These are phyloP conservation scores for Magnaporthiopsis incrustans DNA, from an alignment of 2,329 filamentous ascomycete genomes.

Conservation along the genomic window DNA sequence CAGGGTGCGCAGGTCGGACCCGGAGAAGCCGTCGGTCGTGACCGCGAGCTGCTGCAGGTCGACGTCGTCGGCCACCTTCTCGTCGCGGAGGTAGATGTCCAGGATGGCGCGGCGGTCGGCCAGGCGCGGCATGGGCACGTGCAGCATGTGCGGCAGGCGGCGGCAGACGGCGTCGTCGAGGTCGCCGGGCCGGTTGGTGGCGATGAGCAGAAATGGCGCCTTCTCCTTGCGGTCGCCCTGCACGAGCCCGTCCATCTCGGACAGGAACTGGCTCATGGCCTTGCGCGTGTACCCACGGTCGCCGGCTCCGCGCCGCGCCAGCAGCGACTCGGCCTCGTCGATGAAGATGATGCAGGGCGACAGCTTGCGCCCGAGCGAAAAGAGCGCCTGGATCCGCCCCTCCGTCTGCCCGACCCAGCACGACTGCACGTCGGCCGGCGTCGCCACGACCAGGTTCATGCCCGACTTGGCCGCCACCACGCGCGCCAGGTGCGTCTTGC, in stretches of 20 bases:
- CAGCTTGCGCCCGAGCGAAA: constrained; percentile 73
- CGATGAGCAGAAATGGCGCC: constrained; percentile 90
- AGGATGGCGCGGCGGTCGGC: constrained; percentile 88
- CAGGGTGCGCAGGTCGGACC: constrained; percentile 3
- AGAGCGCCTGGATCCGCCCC: constrained; percentile 85
- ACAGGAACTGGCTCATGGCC: constrained; percentile 5
- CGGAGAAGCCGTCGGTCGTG: constrained; percentile 3
- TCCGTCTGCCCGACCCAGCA: constrained; percentile 94
- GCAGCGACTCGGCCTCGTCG: constrained; percentile 88
- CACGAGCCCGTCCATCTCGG: constrained; percentile 6
- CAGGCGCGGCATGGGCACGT: constrained; percentile 87
- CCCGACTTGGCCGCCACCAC: constrained; percentile 88
- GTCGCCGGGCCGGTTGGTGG: constrained; percentile 90
- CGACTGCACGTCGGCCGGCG: constrained; percentile 82
- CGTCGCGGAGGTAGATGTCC: constrained; percentile 68
- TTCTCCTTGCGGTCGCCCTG: constrained; percentile 30
- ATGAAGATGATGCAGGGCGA: constrained; percentile 96
- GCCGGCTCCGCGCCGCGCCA: constrained; percentile 49
- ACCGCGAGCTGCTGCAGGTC: constrained; percentile 57
- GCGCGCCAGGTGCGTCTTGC: constrained; percentile 93
- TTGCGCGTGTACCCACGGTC: constrained; percentile 3
- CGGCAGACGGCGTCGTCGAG: constrained; percentile 85
- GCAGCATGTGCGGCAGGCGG: constrained; percentile 83
- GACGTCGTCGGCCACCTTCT: constrained; percentile 72
- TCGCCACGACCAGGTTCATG: constrained; percentile 94